Evolutionary conservation across 352 stramenopile species (phyloP).

Genomic region (Blastocystis sp.): DNA sequence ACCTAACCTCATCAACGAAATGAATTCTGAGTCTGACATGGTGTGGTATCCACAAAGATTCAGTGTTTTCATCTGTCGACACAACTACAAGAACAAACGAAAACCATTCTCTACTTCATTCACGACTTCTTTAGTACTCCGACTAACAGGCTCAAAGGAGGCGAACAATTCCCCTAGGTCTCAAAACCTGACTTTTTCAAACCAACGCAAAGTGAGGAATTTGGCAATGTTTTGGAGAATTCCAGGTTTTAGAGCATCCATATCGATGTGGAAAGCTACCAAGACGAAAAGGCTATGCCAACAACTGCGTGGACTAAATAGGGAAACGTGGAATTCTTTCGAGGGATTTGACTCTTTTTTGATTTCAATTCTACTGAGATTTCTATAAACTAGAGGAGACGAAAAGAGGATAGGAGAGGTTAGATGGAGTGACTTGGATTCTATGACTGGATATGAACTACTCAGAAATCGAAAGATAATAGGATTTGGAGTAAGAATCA

Average conservation of each 20-base stretch:
- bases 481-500: neutral
- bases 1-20: constrained; percentile 14
- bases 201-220: constrained; percentile 40
- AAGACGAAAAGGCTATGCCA: neutral
- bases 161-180: constrained; percentile 25
- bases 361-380: neutral
- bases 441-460: neutral
- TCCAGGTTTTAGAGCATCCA: constrained; percentile 24
- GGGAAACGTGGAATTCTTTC: constrained; percentile 12
- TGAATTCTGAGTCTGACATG: constrained; percentile 45
- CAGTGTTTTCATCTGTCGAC: constrained; percentile 58
- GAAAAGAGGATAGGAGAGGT: neutral
- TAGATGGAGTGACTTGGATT: neutral
- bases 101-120: constrained; percentile 14
- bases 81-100: neutral
- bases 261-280: neutral
- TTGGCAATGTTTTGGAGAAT: constrained; percentile 54
- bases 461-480: neutral
- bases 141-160: constrained; percentile 48
- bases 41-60: constrained; percentile 23
- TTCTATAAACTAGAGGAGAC: neutral
- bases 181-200: neutral
- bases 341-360: neutral
- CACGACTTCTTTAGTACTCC: constrained; percentile 48
- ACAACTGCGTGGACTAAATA: neutral